Evolutionary conservation across 2,329 filamentous ascomycete species (phyloP), one percentile per base, ranked within the genome.

Genomic region (Ophiosphaerella narmari): DNA sequence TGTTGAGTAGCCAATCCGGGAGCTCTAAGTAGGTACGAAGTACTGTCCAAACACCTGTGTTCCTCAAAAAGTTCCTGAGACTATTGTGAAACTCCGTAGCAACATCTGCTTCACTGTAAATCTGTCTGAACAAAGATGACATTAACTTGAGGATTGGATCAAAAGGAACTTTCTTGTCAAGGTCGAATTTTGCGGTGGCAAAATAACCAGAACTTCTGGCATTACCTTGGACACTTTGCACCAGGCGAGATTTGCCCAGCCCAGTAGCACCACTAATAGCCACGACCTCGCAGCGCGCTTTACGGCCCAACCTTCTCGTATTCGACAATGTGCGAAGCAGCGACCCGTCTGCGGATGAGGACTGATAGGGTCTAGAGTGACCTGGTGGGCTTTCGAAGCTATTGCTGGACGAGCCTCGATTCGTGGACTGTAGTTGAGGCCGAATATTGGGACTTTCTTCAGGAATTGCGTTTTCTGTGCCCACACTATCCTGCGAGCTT

Each of bases 81-180:
- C 77, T 80, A 50, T 83, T 78, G 59, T 87, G 84, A 52, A 86
- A 86, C 0, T 82, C 78, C 1, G 83, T 84, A 8, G 74, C 78
- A 13, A 87, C 80, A 66, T 87, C 83, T 32, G 81, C 79, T 62
- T 87, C 84, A 1, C 83, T 85, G 60, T 86, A 87, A 6, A 86
- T 85, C 54, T 87, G 84, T 23, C 84, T 78, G 48, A 87, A 81
- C 14, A 86, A 71, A 33, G 81, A 84, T 6, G 81, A 81, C 72
- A 87, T 77, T n/a, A 85, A 74, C 52, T 79, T 80, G 14, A 86
- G 74, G 33, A 86, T 78, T 0, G 84, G 82, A 47, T 86, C 84
- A 55, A 85, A 87, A 0, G 84, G 84, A 5, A 82, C 77, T 46
- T 79, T 79, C 57, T 80, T 80, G 14, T 82, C 78, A 44, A 81